Base-by-base conservation (phyloP, 371 early-diverging fungal species). In the Parasitella parasitica region DNA sequence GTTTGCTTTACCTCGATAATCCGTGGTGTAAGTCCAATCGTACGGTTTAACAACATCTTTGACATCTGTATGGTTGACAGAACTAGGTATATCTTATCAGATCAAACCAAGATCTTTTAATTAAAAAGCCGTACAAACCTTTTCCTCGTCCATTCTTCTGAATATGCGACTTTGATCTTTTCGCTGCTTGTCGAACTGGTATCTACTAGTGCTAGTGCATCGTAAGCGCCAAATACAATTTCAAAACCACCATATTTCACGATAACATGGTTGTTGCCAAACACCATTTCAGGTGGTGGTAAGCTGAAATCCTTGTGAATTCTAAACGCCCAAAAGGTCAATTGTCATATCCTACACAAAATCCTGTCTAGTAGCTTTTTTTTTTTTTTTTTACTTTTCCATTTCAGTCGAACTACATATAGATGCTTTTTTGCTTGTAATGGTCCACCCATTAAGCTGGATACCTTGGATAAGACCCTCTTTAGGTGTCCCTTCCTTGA, bases 241-340 rank as follows among this genome's bases (percentile, higher is more conserved):
- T 73, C 49, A 35, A 87, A 69, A 7, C 71, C 61, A 3, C 49
- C 68, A 38, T 86, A 76, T 18, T 71, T 48, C 27, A 89, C 55
- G 4, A 69, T 70, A 20, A 93, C 77, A 57, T 73, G 72, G 75
- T 92, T 95, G 72, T 89, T 87, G 36, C 95, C 95, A 86, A 97
- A 97, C 35, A 93, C 89, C 97, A 95, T 95, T 74, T 95, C 95
- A n/a, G 97, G 96, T 16, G 90, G 81, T 30, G 91, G 91, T 54
- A 94, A 82, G 1, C 86, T 86, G 50, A 92, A 72, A 11, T 80
- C 82, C 54, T 84, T 81, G 55, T 83, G 77, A 12, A 83, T 71
- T n/a, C n/a, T n/a, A n/a, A n/a, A n/a, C n/a, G n/a, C n/a, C n/a
- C n/a, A n/a, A n/a, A n/a, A n/a, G n/a, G n/a, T n/a, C n/a, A n/a